Base-by-base conservation (phyloP, 1,284 basidiomycete genomes). In the Mrakiaceae sp. region DNA sequence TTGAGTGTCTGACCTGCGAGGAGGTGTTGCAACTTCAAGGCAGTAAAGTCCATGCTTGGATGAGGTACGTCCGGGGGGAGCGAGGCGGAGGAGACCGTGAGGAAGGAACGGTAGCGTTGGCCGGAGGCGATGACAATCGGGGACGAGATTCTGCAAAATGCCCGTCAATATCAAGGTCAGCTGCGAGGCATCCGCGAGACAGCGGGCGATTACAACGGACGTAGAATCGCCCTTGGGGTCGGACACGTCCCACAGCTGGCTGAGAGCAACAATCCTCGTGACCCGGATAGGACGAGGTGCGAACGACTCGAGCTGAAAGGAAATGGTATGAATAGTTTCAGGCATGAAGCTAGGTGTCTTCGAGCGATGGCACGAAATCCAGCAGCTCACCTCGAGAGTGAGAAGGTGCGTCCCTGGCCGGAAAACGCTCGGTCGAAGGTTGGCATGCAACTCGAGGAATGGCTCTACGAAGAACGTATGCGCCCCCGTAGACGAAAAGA, bases 391-490 rank as follows among this genome's bases (percentile, higher is more conserved):
- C 39, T 67, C 66, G 14, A 67, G 16, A 58, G 58, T 3, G 0
- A 66, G 40, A 7, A 62, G 43, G n/a, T 60, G 59, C 1, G 55
- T 39, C 1, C 60, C 56, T 3, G 53, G 39, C 12, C 44, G 40
- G 3, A 46, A 40, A 11, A 48, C 55, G 42, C 60, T 62, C 14
- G 60, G 64, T 4, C 60, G 60, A 11, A 50, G 47, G 14, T 56
- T 50, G 16, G 68, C 60, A 14, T 40, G 58, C 3, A 71, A 11
- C 2, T 49, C 50, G 12, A 69, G 6, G 4, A 70, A 46, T 1
- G 72, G 71, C 7, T 59, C 65, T 14, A 73, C 68, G 5, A 68
- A 62, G 5, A 72, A 46, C 7, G 49, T 8, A 50, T 69, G 69
- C 8, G 66, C 48, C 7, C 71, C 39, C 3, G 67, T 60, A 47